phyloP scores from a whole-genome alignment of 768 basidiomycete species.

The Termitomyces eurrhizus region DNA sequence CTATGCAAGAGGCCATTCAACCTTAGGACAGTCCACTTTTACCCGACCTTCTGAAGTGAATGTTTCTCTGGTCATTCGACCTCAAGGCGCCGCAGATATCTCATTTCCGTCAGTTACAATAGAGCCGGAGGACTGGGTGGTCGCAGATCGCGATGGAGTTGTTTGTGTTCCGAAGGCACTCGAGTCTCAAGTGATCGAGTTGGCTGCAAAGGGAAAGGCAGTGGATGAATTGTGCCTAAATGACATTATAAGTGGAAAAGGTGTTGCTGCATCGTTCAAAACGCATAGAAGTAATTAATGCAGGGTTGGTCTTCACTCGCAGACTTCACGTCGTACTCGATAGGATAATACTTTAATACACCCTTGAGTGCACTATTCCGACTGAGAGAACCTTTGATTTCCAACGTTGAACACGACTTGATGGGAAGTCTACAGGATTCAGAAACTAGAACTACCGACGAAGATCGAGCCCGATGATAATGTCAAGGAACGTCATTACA shows the following conservation, averaged over 20 bases:
- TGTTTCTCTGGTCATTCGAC: conserved; percentile 51
- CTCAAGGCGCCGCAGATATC: conserved; percentile 33
- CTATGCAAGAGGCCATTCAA: conserved; percentile 78
- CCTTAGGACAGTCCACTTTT: conserved; percentile 82
- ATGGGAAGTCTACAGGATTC: neutral
- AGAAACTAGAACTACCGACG: neutral
- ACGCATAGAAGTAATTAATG: conserved; percentile 51
- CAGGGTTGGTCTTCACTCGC: neutral
- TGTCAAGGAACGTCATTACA: neutral
- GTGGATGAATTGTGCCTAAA: conserved; percentile 69
- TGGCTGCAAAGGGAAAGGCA: conserved; percentile 55
- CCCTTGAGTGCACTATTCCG: neutral
- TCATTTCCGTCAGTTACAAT: conserved; percentile 54
- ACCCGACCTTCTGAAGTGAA: conserved; percentile 77
- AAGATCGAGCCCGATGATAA: neutral
- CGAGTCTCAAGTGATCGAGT: conserved; percentile 49
- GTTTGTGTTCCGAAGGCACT: conserved; percentile 67
- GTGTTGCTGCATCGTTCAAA: conserved; percentile 76
- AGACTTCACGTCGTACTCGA: neutral
- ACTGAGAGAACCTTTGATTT: neutral
- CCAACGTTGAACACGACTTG: no score
- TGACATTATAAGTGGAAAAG: conserved; percentile 73
- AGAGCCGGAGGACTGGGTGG: conserved; percentile 73
- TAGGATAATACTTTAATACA: neutral
- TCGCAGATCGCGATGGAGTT: conserved; percentile 89